phyloP scores from a whole-genome alignment of 2,329 filamentous ascomycete genomes.

The Scopulariopsis brevicaulis region DNA sequence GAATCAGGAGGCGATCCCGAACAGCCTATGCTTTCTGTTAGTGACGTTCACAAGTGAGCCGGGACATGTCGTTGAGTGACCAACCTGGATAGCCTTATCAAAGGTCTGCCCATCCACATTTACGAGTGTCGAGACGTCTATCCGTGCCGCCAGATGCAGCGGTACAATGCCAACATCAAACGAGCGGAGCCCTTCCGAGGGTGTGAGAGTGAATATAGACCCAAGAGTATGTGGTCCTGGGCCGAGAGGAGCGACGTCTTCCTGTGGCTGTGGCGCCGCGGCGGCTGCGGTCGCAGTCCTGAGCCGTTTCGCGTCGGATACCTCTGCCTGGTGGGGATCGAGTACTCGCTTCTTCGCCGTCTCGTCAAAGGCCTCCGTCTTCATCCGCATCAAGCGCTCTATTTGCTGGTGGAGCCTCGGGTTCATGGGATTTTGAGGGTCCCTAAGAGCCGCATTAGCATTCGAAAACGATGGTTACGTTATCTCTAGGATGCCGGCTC shows the following conservation, averaged over 20 bases:
- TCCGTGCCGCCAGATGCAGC: slow-evolving; percentile 62
- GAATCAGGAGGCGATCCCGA: slow-evolving; percentile 32
- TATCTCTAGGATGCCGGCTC: slow-evolving; percentile 13
- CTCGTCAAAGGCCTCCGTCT: slow-evolving; percentile 72
- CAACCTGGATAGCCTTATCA: slow-evolving; percentile 8
- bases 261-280: slow-evolving; percentile 15
- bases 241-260: slow-evolving; percentile 58
- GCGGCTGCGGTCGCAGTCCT: slow-evolving; percentile 39
- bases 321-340: slow-evolving; percentile 58
- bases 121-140: slow-evolving; percentile 64
- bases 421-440: slow-evolving; percentile 65
- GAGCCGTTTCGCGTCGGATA: slow-evolving; percentile 74
- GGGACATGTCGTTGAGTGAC: neutral
- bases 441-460: slow-evolving; percentile 33
- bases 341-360: slow-evolving; percentile 65
- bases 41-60: neutral
- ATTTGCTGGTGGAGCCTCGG: slow-evolving; percentile 78
- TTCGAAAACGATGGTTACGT: neutral
- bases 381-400: slow-evolving; percentile 68
- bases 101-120: slow-evolving; percentile 7
- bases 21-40: slow-evolving; percentile 17
- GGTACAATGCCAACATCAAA: slow-evolving; percentile 81
- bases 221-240: slow-evolving; percentile 68
- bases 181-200: slow-evolving; percentile 56
- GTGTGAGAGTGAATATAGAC: slow-evolving; percentile 76